These are phyloP conservation scores for Geopyxis carbonaria DNA, from an alignment of 495 filamentous ascomycete species.

Conservation along the genomic window DNA sequence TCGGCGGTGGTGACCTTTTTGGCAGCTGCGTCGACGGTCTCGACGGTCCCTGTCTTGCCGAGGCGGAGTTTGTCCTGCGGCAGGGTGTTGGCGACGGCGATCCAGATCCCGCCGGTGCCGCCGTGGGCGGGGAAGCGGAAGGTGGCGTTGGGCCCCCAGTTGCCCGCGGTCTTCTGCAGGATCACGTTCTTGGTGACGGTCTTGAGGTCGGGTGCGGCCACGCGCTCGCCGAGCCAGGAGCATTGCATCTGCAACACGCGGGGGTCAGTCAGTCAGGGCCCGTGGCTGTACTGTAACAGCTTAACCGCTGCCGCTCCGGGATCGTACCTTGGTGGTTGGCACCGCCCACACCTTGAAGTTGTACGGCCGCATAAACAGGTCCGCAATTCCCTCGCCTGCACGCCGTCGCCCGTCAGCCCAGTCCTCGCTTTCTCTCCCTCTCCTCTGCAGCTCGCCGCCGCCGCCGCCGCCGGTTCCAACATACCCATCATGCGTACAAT, in stretches of 20 bases:
- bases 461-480: background rate
- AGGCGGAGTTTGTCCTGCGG: conserved; percentile 82
- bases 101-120: conserved; percentile 98
- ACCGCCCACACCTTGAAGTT: conserved; percentile 99
- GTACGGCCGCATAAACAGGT: conserved; percentile 98
- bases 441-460: no score
- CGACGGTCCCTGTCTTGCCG: conserved; percentile 68
- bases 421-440: background rate
- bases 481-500: conserved; percentile 81
- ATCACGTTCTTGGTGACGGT: conserved; percentile 85
- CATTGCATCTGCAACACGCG: conserved; percentile 96
- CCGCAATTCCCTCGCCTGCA: conserved; percentile 49
- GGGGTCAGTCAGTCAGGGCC: background rate
- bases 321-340: conserved; percentile 79
- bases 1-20: conserved; percentile 70
- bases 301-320: background rate
- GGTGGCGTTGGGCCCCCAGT: conserved; percentile 95
- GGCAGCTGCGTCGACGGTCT: conserved; percentile 64
- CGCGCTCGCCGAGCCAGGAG: conserved; percentile 95
- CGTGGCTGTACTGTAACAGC: background rate
- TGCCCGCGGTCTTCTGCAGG: conserved; percentile 85
- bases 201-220: conserved; percentile 95
- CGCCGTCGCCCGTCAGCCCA: background rate
- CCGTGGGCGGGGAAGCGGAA: conserved; percentile 96
- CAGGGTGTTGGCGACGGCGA: conserved; percentile 83